Percentiles rank a stretch among this genome's conserved stretches.
Conservation (phyloP, 192 early-diverging fungal genomes). For the Dissophora ornata region DNA sequence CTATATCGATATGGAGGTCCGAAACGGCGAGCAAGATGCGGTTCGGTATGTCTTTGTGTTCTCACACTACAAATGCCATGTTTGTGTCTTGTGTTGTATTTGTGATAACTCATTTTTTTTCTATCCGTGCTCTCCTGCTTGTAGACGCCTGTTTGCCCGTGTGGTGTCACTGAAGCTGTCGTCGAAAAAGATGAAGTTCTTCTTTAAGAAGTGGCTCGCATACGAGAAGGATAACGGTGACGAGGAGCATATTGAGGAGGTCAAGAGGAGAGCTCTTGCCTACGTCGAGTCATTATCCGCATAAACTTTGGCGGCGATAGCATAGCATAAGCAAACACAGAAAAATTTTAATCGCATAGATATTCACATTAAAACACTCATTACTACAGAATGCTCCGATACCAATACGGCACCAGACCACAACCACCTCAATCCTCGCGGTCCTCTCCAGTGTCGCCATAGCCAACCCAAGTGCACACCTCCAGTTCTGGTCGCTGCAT, state of each 20-base stretch:
- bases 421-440: conserved; percentile 21
- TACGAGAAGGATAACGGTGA: conserved; percentile 93
- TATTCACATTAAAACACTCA: not conserved
- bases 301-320: conserved; percentile 1
- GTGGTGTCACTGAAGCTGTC: conserved; percentile 90
- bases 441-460: conserved; percentile 37
- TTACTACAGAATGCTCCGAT: too few species aligned
- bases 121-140: too few species aligned
- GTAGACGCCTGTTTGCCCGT: conserved; percentile 86
- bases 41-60: conserved; percentile 63
- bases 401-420: too few species aligned
- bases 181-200: conserved; percentile 98
- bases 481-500: conserved; percentile 22
- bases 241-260: conserved; percentile 82
- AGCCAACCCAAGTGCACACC: conserved; percentile 22
- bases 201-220: conserved; percentile 98
- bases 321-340: too few species aligned
- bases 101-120: too few species aligned
- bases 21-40: conserved; percentile 73
- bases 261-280: conserved; percentile 87
- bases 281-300: conserved; percentile 79
- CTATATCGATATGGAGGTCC: conserved; percentile 97
- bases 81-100: too few species aligned
- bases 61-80: too few species aligned
- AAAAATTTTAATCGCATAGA: conserved; percentile 1